Evolutionary conservation across 202 grass and related monocot species (phyloP).

Genomic region (Setaria italica): DNA sequence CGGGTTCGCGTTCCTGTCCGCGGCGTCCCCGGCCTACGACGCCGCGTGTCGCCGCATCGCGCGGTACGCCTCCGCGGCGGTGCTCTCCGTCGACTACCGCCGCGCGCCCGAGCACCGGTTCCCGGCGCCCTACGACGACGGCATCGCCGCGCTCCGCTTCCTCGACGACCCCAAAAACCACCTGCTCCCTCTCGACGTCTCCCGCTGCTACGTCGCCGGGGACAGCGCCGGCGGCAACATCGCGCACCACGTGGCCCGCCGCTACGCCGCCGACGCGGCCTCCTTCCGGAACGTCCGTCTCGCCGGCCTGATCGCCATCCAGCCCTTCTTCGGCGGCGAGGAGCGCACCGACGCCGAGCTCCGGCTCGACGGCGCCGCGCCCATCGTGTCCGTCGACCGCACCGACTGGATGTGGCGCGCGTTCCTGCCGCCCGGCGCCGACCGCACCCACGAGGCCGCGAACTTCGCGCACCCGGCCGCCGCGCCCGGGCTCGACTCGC

Average conservation of each 20-base stretch:
- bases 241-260: slow-evolving; percentile 65
- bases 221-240: slow-evolving; percentile 82
- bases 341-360: slow-evolving; percentile 65
- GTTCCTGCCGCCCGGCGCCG: slow-evolving; percentile 65
- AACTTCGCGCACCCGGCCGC: slow-evolving; percentile 38
- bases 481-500: slow-evolving; percentile 8
- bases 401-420: slow-evolving; percentile 85
- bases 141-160: slow-evolving; percentile 64
- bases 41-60: slow-evolving; percentile 60
- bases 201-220: slow-evolving; percentile 68
- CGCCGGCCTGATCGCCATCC: slow-evolving; percentile 59
- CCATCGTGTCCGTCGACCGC: slow-evolving; percentile 56
- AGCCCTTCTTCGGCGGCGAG: slow-evolving; percentile 90
- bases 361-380: slow-evolving; percentile 55
- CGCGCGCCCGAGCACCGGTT: slow-evolving; percentile 65
- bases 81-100: slow-evolving; percentile 80
- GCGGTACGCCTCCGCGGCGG: slow-evolving; percentile 40
- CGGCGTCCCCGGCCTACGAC: slow-evolving; percentile 61
- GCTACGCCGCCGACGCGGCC: slow-evolving; percentile 26
- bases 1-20: slow-evolving; percentile 75
- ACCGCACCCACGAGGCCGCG: slow-evolving; percentile 62
- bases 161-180: slow-evolving; percentile 60
- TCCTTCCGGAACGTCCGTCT: slow-evolving; percentile 51
- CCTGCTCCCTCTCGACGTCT: slow-evolving; percentile 37
- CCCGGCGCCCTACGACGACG: slow-evolving; percentile 83